A percentile compares a stretch with the other conserved stretches of the same genome.
phyloP scores from a whole-genome alignment of 1,284 basidiomycete genomes.

The Pseudozyma sp. region DNA sequence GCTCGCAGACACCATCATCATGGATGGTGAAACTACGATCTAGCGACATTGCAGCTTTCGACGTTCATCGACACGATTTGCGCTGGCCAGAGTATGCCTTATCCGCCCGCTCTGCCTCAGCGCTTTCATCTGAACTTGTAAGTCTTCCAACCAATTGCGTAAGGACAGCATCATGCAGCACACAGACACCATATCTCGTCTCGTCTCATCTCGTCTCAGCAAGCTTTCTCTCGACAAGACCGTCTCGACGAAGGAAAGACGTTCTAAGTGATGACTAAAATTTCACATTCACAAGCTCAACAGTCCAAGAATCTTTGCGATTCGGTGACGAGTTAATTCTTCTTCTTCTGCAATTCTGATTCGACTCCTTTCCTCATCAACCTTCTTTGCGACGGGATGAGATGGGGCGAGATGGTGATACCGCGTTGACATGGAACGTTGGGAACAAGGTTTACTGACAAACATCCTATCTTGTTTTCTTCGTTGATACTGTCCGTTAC shows the following conservation, averaged over 20 bases:
- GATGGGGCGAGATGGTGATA: background rate
- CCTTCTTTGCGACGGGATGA: background rate
- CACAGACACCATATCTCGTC: background rate
- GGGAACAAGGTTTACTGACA: too few relatives aligned
- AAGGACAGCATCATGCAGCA: too few relatives aligned
- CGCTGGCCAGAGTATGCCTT: too few relatives aligned
- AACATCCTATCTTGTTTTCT: too few relatives aligned
- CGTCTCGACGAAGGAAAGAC: background rate
- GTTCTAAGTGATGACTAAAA: slow-evolving; percentile 47
- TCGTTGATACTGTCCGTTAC: too few relatives aligned
- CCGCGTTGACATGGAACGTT: background rate
- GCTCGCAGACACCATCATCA: too few relatives aligned
- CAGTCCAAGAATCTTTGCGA: slow-evolving; percentile 35
- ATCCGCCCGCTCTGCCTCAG: too few relatives aligned
- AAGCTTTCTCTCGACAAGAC: background rate
- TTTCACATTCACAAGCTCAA: slow-evolving; percentile 59
- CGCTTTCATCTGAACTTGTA: too few relatives aligned
- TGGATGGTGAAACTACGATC: too few relatives aligned
- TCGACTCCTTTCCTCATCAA: background rate
- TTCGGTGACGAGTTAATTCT: slow-evolving; percentile 50
- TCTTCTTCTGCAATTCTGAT: slow-evolving; percentile 61
- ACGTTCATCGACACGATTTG: too few relatives aligned
- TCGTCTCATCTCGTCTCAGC: background rate
- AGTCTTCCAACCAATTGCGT: too few relatives aligned
- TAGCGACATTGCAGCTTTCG: too few relatives aligned